These are phyloP conservation scores for Eucalyptus pauciflora DNA, from an alignment of 345 rosid species.

Conservation along the genomic window DNA sequence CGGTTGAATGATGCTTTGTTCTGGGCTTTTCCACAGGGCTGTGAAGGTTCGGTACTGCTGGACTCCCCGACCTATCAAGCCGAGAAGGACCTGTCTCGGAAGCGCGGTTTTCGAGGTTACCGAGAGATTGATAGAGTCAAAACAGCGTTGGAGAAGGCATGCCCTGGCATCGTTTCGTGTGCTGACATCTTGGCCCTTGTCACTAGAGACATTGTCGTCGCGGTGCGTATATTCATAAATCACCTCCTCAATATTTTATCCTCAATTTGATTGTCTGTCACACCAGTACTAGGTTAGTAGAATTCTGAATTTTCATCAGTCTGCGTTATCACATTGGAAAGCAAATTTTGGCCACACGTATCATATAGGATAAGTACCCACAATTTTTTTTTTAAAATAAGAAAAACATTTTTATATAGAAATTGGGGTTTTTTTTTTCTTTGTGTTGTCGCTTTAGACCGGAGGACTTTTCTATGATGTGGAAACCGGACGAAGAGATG, in stretches of 20 bases:
- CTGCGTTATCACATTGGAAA: not conserved
- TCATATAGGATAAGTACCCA: not conserved
- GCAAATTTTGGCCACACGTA: not conserved
- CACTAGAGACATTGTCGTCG: slow-evolving; percentile 39
- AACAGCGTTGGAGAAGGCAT: slow-evolving; percentile 44
- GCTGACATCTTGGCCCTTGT: slow-evolving; percentile 58
- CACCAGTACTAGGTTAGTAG: not conserved
- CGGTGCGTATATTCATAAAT: slow-evolving; percentile 10
- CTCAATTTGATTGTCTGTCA: not conserved
- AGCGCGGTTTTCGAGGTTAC: slow-evolving; percentile 45
- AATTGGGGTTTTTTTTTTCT: not conserved
- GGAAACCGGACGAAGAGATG: slow-evolving; percentile 69
- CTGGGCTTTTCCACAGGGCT: slow-evolving; percentile 32
- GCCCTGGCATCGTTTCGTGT: slow-evolving; percentile 77
- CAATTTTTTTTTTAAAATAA: not conserved
- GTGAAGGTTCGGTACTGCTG: slow-evolving; percentile 69
- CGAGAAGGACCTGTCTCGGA: slow-evolving; percentile 43
- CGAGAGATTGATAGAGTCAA: slow-evolving; percentile 45
- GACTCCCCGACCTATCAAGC: slow-evolving; percentile 24
- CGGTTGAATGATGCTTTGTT: not conserved
- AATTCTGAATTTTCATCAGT: not conserved
- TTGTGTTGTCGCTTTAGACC: not conserved
- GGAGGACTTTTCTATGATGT: slow-evolving; percentile 34
- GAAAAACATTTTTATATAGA: not conserved
- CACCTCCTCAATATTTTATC: not conserved